Base-by-base conservation (phyloP, 345 rosid species). In the Schrenkiella parvula region DNA sequence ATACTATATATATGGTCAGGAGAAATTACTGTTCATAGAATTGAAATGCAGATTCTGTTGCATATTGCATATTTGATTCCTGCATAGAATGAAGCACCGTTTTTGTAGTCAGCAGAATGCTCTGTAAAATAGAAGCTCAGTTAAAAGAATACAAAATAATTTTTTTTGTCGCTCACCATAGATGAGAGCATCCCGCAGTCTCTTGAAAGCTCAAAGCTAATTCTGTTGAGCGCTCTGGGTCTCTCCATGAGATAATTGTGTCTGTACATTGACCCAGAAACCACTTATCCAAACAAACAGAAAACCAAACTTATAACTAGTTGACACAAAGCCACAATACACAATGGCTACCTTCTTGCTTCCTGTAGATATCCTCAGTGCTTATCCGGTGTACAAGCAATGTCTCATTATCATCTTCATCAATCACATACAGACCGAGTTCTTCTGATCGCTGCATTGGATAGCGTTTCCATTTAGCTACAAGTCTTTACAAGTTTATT, bases 141-240 rank as follows among this genome's bases (percentile, higher is more conserved):
- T 17, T 22, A 29, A 59, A 59, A 39, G 68, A 11, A 25, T n/a
- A 50, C 17, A 17, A 42, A 10, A 21, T 6, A 31, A 10, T 9
- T 13, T 14, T 31, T n/a, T 8, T 31, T 26, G 64, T 51, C 74
- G 52, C 74, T 68, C 28, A 75, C 79, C 98, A 93, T 68, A 93
- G 79, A 53, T 81, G 84, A 37, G 90, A 79, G 82, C 98, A 93
- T 66, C 96, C 96, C 2, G 84, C 78, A 43, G 86, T 76, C 78
- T 93, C 98, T 76, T 87, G 91, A 80, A 93, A 93, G 81, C 98
- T 91, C 71, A 93, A 86, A 43, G 97, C 98, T 78, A 89, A 70
- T 72, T 88, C 91, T 3, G 89, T 84, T 60, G 84, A 80, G 51
- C 47, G 77, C 54, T 91, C 95, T 19, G 91, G 88, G 70, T 93